Conservation (phyloP, 164 flowering plant species). For the Nymphaea colorata region DNA sequence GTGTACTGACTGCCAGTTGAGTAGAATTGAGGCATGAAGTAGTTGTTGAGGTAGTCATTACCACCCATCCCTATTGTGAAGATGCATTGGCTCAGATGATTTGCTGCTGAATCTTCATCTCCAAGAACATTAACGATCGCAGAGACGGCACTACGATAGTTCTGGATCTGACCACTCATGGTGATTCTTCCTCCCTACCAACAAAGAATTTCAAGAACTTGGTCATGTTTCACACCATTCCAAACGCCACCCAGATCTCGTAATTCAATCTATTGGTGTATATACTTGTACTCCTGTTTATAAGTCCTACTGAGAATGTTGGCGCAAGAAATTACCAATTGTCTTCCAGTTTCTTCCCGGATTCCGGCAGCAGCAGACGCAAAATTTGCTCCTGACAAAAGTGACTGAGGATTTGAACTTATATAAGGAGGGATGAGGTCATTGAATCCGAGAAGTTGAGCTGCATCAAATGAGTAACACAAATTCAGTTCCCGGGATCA, state of each 20-base stretch:
- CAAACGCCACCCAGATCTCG: not conserved
- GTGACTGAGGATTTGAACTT: constrained; percentile 18
- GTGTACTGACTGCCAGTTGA: constrained; percentile 37
- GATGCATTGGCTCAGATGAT: constrained; percentile 25
- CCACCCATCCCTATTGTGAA: constrained; percentile 31
- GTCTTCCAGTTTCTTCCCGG: constrained; percentile 46
- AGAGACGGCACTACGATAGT: constrained; percentile 32
- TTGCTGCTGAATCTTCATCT: constrained; percentile 19
- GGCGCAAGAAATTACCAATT: constrained; percentile 27
- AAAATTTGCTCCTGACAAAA: constrained; percentile 41
- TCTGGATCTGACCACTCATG: constrained; percentile 44
- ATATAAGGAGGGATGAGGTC: constrained; percentile 35
- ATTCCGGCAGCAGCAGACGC: constrained; percentile 64
- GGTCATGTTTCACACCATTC: not conserved
- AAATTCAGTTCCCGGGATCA: not conserved
- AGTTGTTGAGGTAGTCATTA: constrained; percentile 53
- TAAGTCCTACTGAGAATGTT: not conserved
- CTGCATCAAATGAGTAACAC: constrained; percentile 14
- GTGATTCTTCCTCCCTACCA: constrained; percentile 50
- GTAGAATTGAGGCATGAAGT: constrained; percentile 48
- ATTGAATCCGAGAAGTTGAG: constrained; percentile 41
- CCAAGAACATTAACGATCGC: constrained; percentile 41
- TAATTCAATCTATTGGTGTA: too few relatives aligned
- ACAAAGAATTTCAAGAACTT: not conserved
- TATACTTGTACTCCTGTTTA: not conserved